These are phyloP conservation scores for Fusarium sp. DNA, from an alignment of 2,329 filamentous ascomycete species.

Conservation along the genomic window DNA sequence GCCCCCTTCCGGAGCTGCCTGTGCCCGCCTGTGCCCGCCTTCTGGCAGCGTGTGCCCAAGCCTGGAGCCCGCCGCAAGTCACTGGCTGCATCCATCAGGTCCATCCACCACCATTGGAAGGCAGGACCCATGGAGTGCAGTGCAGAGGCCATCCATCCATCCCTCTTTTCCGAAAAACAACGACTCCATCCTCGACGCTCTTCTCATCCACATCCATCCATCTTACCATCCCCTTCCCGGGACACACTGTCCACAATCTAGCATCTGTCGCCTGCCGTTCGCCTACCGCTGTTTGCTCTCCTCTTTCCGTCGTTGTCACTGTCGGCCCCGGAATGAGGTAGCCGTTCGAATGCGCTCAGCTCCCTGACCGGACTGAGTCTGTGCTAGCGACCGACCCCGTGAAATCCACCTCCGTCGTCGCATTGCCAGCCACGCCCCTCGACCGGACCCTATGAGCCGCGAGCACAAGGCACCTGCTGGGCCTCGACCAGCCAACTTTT, in stretches of 20 bases:
- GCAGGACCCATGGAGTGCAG: not conserved
- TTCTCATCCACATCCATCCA: slow-evolving; percentile 38
- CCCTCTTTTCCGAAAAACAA: slow-evolving; percentile 32
- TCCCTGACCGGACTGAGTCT: slow-evolving; percentile 70
- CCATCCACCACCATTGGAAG: not conserved
- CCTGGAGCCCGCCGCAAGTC: slow-evolving; percentile 11
- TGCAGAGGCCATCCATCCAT: slow-evolving; percentile 22
- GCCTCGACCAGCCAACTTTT: slow-evolving; percentile 67
- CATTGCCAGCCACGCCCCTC: slow-evolving; percentile 45
- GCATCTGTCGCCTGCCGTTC: slow-evolving; percentile 12
- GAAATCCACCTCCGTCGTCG: slow-evolving; percentile 42
- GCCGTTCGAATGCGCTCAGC: slow-evolving; percentile 65
- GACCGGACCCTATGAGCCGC: slow-evolving; percentile 50
- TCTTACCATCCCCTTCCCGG: slow-evolving; percentile 33
- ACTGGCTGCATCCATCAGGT: slow-evolving; percentile 10
- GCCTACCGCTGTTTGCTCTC: slow-evolving; percentile 21
- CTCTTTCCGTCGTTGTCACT: slow-evolving; percentile 23
- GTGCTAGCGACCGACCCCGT: slow-evolving; percentile 43
- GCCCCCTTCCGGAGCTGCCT: slow-evolving; percentile 31
- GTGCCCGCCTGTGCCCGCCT: slow-evolving; percentile 18
- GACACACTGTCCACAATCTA: slow-evolving; percentile 22
- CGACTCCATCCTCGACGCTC: slow-evolving; percentile 41
- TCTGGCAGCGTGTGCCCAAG: slow-evolving; percentile 20
- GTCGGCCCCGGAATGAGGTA: slow-evolving; percentile 66
- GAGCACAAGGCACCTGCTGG: slow-evolving; percentile 68